Evolutionary conservation across 2,329 filamentous ascomycete genomes (phyloP), one percentile per base, ranked within the genome.

Genomic region (Paracorniculantispora psalliotae): DNA sequence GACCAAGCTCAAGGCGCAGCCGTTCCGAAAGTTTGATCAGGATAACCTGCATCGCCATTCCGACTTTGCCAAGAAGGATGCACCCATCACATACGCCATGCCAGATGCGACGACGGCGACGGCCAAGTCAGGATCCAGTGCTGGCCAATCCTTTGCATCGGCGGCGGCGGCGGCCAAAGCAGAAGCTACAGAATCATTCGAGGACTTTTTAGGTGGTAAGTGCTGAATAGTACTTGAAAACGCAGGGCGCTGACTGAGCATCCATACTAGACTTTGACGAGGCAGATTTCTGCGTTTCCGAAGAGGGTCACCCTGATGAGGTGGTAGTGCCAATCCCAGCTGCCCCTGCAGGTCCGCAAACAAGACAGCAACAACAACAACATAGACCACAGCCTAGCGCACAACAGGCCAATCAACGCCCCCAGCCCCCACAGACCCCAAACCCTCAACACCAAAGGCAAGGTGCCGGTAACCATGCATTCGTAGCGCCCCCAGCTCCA

Each of bases 1-100:
- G n/a, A 89, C 87, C 54, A 96, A 91, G 75, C 80, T 99, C 68
- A 97, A 96, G 78, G 84, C 87, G 17, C 81, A 83, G 59, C 89
- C 91, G 4, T 69, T 73, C 50, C 82, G 85, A 30, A 91, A 83
- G 72, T 96, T 92, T 75, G 86, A 93, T 65, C 85, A 89, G 62
- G 81, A 83, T n/a, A 87, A 87, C 43, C 79, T 97, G 39, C 88
- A 97, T 73, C 84, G 93, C 41, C 92, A 96, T 72, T 76, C 84
- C 1, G 90, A 92, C 69, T 96, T 83, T 70, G 82, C 80, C 25
- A 88, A 87, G 70, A 85, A 82, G 68, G 81, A 86, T 60, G 69
- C 46, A 23, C 56, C 56, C 21, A 48, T 52, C 33, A 50, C 46
- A 15, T 39, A 25, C 17, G 28, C 21, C 9, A 19, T 28, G 44